A percentile compares a stretch with the other conserved stretches of the same genome.
phyloP scores from a whole-genome alignment of 495 filamentous ascomycete genomes.

The Xylaria telfairii region DNA sequence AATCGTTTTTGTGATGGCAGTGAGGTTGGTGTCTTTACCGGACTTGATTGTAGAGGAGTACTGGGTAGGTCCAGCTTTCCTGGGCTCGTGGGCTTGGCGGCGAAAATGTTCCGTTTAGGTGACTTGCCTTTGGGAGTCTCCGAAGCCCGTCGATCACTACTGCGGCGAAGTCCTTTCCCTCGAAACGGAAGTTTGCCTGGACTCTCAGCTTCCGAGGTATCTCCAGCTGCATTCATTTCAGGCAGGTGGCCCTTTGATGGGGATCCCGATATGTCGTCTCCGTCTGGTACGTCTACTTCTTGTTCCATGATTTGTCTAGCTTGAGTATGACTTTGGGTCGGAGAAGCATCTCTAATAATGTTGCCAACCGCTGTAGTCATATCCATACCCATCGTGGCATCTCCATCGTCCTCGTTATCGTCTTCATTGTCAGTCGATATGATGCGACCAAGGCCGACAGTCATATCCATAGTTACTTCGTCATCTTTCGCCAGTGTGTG shows the following conservation, averaged over 20 bases:
- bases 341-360: constrained; percentile 50
- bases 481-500: constrained; percentile 42
- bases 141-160: constrained; percentile 47
- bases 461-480: constrained; percentile 70
- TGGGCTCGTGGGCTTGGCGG: constrained; percentile 57
- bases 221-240: constrained; percentile 46
- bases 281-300: constrained; percentile 61
- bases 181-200: constrained; percentile 62
- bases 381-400: constrained; percentile 64
- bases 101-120: constrained; percentile 39
- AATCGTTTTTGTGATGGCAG: constrained; percentile 32
- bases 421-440: constrained; percentile 49
- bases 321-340: constrained; percentile 50
- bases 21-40: constrained; percentile 57
- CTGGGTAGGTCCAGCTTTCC: constrained; percentile 61
- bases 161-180: constrained; percentile 61
- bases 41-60: constrained; percentile 58
- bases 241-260: constrained; percentile 44
- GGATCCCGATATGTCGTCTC: constrained; percentile 60
- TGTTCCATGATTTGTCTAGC: constrained; percentile 66
- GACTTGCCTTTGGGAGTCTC: constrained; percentile 47
- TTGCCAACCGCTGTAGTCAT: constrained; percentile 64
- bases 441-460: constrained; percentile 73
- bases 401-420: constrained; percentile 49
- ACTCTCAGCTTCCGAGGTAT: constrained; percentile 65